Percentiles rank a stretch among this genome's conserved stretches.
phyloP scores from a whole-genome alignment of 116 monocot species.

The Zostera marina region DNA sequence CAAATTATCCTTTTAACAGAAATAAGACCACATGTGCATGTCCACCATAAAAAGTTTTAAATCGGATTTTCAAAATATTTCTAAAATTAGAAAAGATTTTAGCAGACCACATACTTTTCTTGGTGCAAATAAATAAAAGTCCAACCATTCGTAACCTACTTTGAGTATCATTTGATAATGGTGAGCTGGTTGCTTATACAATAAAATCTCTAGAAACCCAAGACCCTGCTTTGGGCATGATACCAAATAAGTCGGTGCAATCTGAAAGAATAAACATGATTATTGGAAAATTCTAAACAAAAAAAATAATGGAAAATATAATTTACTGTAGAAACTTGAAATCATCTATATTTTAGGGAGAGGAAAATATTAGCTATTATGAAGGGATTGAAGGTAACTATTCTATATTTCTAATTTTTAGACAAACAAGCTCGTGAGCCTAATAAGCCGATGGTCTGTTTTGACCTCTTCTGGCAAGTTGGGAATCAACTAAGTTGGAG shows the following conservation, averaged over 20 bases:
- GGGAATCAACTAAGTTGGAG: too few species aligned
- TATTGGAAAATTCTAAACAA: background rate
- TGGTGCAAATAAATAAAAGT: background rate
- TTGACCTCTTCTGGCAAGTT: too few species aligned
- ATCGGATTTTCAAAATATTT: background rate
- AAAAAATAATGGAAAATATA: background rate
- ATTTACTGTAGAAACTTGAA: background rate
- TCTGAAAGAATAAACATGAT: slow-evolving; percentile 24
- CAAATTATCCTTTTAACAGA: background rate
- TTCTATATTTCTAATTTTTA: too few species aligned
- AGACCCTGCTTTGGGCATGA: slow-evolving; percentile 88
- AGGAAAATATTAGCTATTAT: too few species aligned
- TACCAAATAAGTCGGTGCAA: slow-evolving; percentile 87
- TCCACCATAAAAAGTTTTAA: background rate
- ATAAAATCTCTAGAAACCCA: slow-evolving; percentile 67
- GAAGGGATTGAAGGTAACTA: too few species aligned
- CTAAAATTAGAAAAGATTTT: background rate
- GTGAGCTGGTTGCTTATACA: slow-evolving; percentile 58
- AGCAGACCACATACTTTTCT: too few species aligned
- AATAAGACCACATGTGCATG: background rate
- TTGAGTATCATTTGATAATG: slow-evolving; percentile 54
- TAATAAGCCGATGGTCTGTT: too few species aligned
- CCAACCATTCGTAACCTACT: slow-evolving; percentile 26
- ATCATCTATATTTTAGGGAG: too few species aligned
- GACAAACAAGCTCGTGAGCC: too few species aligned